Evolutionary conservation across 2,329 filamentous ascomycete species (phyloP).

Genomic region (Clarireedia paspali): DNA sequence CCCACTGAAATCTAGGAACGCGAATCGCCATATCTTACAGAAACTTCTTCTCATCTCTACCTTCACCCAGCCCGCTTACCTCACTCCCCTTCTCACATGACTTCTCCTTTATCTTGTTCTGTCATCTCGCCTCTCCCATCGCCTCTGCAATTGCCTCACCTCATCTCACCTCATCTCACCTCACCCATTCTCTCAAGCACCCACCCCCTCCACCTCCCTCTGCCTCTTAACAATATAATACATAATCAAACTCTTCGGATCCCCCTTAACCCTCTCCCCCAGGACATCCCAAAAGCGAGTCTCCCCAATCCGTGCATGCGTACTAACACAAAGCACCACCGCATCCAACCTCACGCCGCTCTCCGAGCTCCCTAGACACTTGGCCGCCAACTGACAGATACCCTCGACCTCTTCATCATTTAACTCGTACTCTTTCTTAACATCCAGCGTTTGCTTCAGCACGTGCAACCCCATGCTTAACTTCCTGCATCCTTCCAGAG

Average conservation of each 20-base stretch:
- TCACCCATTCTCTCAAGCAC: background rate
- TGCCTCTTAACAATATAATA: slow-evolving; percentile 73
- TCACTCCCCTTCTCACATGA: too few species aligned
- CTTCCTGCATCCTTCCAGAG: slow-evolving; percentile 41
- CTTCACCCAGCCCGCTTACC: too few species aligned
- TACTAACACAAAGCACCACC: slow-evolving; percentile 68
- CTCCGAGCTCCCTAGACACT: slow-evolving; percentile 52
- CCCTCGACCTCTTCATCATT: slow-evolving; percentile 41
- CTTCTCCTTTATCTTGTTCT: too few species aligned
- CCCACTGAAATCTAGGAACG: too few species aligned
- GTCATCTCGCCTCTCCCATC: too few species aligned
- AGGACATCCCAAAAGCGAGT: slow-evolving; percentile 60
- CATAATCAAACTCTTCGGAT: slow-evolving; percentile 68
- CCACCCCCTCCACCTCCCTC: slow-evolving; percentile 37
- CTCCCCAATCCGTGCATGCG: slow-evolving; percentile 57
- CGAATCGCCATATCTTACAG: background rate
- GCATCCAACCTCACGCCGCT: slow-evolving; percentile 64
- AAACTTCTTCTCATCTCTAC: background rate
- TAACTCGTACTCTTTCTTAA: slow-evolving; percentile 38
- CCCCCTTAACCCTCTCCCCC: slow-evolving; percentile 52
- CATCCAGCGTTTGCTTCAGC: slow-evolving; percentile 48
- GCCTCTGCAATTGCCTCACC: too few species aligned
- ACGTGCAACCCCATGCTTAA: slow-evolving; percentile 58
- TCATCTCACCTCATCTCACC: background rate
- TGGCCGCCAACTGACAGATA: slow-evolving; percentile 43